Conservation (phyloP, 2,329 filamentous ascomycete species). For the Verticillium dahliae region DNA sequence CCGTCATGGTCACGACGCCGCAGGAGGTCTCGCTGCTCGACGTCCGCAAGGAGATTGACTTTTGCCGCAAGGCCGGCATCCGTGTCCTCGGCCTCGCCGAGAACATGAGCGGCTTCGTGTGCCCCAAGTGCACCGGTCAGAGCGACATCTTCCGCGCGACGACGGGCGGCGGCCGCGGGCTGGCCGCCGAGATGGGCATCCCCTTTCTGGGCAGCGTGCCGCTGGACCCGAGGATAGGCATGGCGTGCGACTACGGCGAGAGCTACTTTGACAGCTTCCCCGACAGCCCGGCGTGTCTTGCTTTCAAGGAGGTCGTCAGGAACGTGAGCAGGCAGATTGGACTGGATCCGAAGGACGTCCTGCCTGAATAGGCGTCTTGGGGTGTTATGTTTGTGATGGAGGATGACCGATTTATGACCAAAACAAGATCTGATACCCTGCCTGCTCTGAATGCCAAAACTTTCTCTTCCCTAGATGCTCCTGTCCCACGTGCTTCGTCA, state of each 20-base stretch:
- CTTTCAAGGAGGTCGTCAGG: slow-evolving; percentile 74
- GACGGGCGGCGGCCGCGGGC: slow-evolving; percentile 74
- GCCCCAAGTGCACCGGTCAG: slow-evolving; percentile 78
- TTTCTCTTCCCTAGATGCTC: not conserved
- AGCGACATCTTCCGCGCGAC: slow-evolving; percentile 85
- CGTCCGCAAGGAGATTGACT: slow-evolving; percentile 95
- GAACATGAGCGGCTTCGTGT: slow-evolving; percentile 98
- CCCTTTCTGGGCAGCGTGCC: slow-evolving; percentile 87
- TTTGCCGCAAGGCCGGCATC: slow-evolving; percentile 92
- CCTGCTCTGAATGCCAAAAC: not conserved
- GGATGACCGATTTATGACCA: not conserved
- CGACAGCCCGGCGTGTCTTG: slow-evolving; percentile 82
- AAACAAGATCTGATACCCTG: slow-evolving; percentile 7
- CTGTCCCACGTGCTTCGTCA: no score
- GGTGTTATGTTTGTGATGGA: not conserved
- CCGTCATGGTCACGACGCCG: slow-evolving; percentile 87
- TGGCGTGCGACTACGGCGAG: slow-evolving; percentile 96
- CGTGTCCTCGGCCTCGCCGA: slow-evolving; percentile 83
- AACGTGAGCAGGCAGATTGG: slow-evolving; percentile 62
- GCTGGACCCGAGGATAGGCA: slow-evolving; percentile 86
- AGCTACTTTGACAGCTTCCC: slow-evolving; percentile 93
- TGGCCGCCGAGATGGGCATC: slow-evolving; percentile 82
- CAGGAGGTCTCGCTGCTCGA: slow-evolving; percentile 91
- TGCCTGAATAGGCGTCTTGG: slow-evolving; percentile 29
- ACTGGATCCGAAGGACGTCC: slow-evolving; percentile 47